These are phyloP conservation scores for Solanum ossicruentum DNA, from an alignment of 257 asterid genomes.

Conservation along the genomic window DNA sequence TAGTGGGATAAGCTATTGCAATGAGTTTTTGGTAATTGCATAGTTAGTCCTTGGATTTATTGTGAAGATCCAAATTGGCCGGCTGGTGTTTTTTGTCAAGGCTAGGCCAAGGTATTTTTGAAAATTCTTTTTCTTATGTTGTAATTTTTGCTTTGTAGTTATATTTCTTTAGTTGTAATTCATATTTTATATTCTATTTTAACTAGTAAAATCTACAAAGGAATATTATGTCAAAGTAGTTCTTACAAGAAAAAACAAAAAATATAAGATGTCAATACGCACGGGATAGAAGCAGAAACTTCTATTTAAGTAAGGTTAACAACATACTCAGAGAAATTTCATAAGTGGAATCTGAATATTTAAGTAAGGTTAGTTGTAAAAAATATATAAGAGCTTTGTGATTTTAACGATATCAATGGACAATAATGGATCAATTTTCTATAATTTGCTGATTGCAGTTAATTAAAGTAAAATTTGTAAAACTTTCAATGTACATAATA, in stretches of 20 bases:
- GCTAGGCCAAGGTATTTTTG: background rate
- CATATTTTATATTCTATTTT: background rate
- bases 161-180: background rate
- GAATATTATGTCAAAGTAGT: background rate
- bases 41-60: slow-evolving; percentile 3
- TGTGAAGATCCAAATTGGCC: background rate
- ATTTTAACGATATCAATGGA: too few relatives aligned
- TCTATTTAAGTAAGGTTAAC: too few relatives aligned
- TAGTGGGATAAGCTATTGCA: slow-evolving; percentile 10
- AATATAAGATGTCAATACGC: background rate
- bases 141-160: background rate
- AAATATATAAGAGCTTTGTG: too few relatives aligned
- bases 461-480: too few relatives aligned
- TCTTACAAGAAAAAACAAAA: background rate
- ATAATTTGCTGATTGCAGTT: too few relatives aligned
- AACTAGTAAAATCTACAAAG: background rate
- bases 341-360: too few relatives aligned
- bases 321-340: too few relatives aligned
- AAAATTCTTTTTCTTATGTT: background rate
- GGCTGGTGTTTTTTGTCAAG: background rate
- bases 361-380: too few relatives aligned
- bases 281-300: too few relatives aligned
- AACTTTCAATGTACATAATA: too few relatives aligned
- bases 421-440: too few relatives aligned
- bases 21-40: slow-evolving; percentile 50